Conservation (phyloP, 1,139 yeast genomes). For the Yamadazyma aaseri region DNA sequence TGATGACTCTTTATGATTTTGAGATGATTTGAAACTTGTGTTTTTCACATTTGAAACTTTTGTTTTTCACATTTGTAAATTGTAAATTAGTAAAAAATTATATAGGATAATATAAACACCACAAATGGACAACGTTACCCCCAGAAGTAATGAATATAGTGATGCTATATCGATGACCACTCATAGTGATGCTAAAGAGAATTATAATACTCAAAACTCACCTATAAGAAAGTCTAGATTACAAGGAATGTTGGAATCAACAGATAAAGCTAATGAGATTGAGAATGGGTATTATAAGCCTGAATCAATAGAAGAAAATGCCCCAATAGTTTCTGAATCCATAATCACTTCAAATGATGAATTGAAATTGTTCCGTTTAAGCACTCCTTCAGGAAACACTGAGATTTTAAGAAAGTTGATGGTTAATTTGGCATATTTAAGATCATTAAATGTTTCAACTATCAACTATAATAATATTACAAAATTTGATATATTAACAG, state of each 20-base stretch:
- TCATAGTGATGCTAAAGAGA: constrained; percentile 7
- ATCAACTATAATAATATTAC: constrained; percentile 1
- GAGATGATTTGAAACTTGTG: too few relatives aligned
- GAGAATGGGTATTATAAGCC: neutral
- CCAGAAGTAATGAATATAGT: too few relatives aligned
- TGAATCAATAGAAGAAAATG: neutral
- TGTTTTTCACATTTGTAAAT: too few relatives aligned
- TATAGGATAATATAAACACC: too few relatives aligned
- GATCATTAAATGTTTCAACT: constrained; percentile 1
- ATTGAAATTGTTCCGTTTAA: neutral
- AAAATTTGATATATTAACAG: constrained; percentile 4
- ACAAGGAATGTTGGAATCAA: neutral
- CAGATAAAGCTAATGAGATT: neutral
- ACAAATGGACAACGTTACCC: too few relatives aligned
- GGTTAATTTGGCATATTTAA: constrained; percentile 4
- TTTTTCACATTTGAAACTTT: too few relatives aligned
- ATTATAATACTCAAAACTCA: constrained; percentile 9
- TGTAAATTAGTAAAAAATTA: too few relatives aligned
- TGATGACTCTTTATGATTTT: too few relatives aligned
- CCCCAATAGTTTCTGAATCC: neutral
- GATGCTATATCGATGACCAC: too few relatives aligned
- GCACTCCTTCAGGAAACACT: neutral
- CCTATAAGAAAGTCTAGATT: constrained; percentile 11
- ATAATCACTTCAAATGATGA: neutral
- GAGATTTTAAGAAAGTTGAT: constrained; percentile 2